Base-by-base conservation (phyloP, 257 asterid genomes). In the Jasminum sambac region DNA sequence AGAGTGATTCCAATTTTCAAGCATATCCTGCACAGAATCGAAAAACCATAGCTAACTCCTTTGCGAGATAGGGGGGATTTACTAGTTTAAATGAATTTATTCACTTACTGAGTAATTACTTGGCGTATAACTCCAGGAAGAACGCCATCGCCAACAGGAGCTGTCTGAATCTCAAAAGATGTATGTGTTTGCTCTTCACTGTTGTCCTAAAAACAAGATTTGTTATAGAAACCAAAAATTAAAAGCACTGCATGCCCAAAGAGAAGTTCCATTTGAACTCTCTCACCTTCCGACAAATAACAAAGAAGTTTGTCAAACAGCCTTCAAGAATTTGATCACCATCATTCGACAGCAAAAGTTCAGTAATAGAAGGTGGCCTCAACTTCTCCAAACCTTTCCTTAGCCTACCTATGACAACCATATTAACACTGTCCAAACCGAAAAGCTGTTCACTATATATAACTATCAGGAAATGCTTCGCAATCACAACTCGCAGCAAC, bases 41-140 rank as follows among this genome's bases (percentile, higher is more conserved):
- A 50, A 50, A 50, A n/a, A 17, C 24, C 59, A 17, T 50, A 24
- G 25, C 24, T 23, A 21, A 17, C 36, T 1, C 36, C 36, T 30
- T 30, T 30, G n/a, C n/a, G 36, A 30, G 36, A 1, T 4, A 1
- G 4, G 16, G 21, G 44, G n/a, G n/a, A 44, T 43, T 19, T 10
- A 11, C 40, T 50, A 12, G 12, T 23, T 24, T 36, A 41, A 21
- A 16, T 12, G 40, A 72, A 64, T 34, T 39, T 43, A 64, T 34
- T 39, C 40, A 80, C 95, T 63, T 66, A 95, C 98, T 89, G 96
- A 46, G 30, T 74, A 59, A 95, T 88, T 58, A 89, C 95, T 83
- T 91, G 96, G 63, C 98, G 90, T 76, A 90, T 76, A 67, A 95
- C 85, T 77, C 98, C 99, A 12, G 99, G 98, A 77, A 95, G 96